Evolutionary conservation across 306 rosid species (phyloP), one percentile per base, ranked within the genome.

Genomic region (Dalbergia oliveri): DNA sequence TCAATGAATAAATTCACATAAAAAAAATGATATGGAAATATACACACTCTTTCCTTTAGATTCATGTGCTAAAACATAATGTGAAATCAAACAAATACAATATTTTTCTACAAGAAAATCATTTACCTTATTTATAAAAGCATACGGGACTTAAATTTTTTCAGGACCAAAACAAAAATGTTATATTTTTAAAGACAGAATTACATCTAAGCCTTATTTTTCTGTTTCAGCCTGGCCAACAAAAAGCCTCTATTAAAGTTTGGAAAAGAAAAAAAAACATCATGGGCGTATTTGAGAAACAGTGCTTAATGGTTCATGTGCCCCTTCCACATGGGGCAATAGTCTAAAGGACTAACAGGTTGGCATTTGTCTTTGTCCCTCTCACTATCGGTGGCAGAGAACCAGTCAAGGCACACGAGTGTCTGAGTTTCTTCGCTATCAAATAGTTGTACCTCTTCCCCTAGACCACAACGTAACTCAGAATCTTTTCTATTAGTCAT

Each of bases 341-440:
- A 41, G 70, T 81, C 62, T 37, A 43, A 68, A 5, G 43, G 53
- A 51, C 58, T 12, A 11, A 13, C 5, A 11, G 33, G 63, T 23
- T 34, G 72, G 67, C 66, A 77, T 21, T 21, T 21, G 23, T 21
- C 23, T 21, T 21, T 58, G 31, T 26, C 43, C 58, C 88, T 78
- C 82, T 85, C 89, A 34, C 82, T 81, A 75, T 85, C 84, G 74
- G 50, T 83, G 78, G 77, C 84, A 83, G 75, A 63, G 67, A 33
- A 72, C 34, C 44, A 54, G 10, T 57, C 54, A 66, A 75, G 54
- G 76, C 92, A 82, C 93, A 86, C 94, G 94, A 79, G 82, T 84
- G 91, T 64, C 72, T 49, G 6, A 68, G 84, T 83, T 85, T 87
- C 82, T 80, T 89, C 92, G 34, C 97, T 86, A 23, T 91, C 96